Evolutionary conservation across 257 asterid genomes (phyloP).

Genomic region (Datura wrightii): DNA sequence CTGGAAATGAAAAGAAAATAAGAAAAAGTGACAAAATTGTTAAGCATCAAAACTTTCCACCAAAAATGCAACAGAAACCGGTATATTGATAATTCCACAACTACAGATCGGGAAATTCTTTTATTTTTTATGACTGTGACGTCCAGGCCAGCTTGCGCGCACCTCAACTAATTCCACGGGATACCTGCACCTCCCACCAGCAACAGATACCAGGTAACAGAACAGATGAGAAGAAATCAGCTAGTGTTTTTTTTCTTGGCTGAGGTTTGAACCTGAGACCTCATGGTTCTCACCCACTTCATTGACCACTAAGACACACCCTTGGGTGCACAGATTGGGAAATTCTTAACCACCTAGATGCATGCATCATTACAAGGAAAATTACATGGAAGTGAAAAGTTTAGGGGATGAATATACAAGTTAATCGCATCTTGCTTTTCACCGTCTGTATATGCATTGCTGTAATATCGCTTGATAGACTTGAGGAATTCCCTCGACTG

Average conservation of each 20-base stretch:
- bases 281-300: no score
- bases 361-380: constrained; percentile 33
- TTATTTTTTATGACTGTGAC: not conserved
- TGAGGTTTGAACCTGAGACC: no score
- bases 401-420: constrained; percentile 55
- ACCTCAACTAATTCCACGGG: no score
- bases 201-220: no score
- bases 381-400: constrained; percentile 31
- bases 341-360: constrained; percentile 23
- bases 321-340: not conserved
- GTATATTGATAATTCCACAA: constrained; percentile 15
- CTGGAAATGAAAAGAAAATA: constrained; percentile 48
- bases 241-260: no score
- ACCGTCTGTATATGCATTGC: constrained; percentile 97
- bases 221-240: no score
- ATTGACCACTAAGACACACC: no score
- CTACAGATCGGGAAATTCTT: constrained; percentile 29
- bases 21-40: constrained; percentile 33
- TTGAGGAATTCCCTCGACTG: constrained; percentile 96
- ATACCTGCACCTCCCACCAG: no score
- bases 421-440: constrained; percentile 99
- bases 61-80: constrained; percentile 26
- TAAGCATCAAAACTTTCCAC: constrained; percentile 5
- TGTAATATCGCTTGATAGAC: constrained; percentile 95
- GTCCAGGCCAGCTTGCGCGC: no score